These are phyloP conservation scores for Biscutella laevigata DNA, from an alignment of 441 rosid genomes.

Conservation along the genomic window DNA sequence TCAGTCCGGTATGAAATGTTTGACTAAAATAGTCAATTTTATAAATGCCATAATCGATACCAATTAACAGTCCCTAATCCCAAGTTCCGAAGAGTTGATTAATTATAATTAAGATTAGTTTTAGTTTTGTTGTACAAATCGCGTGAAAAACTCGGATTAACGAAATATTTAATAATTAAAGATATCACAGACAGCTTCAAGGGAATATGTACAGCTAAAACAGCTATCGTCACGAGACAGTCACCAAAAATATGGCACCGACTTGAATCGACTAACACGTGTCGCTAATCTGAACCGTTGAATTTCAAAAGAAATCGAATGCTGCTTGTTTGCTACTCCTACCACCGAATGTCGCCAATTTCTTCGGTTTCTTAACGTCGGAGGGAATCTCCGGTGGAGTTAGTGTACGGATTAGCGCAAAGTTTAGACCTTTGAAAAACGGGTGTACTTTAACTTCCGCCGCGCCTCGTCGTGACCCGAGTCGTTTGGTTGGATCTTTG, in stretches of 20 bases:
- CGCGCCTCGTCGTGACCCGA: slow-evolving; percentile 61
- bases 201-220: slow-evolving; percentile 27
- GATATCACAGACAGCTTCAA: slow-evolving; percentile 17
- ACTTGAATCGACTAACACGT: slow-evolving; percentile 27
- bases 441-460: slow-evolving; percentile 66
- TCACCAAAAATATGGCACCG: slow-evolving; percentile 37
- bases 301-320: slow-evolving; percentile 54
- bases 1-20: not conserved
- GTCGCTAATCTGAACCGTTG: slow-evolving; percentile 23
- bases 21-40: slow-evolving; percentile 10
- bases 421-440: slow-evolving; percentile 59
- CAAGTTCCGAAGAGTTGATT: slow-evolving; percentile 12
- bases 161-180: not conserved
- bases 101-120: not conserved
- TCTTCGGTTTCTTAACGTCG: slow-evolving; percentile 23
- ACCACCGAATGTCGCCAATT: slow-evolving; percentile 32
- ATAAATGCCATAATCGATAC: not conserved
- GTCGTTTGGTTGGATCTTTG: slow-evolving; percentile 46
- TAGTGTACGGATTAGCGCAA: slow-evolving; percentile 66
- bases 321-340: slow-evolving; percentile 35
- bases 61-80: not conserved
- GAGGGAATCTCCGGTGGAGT: slow-evolving; percentile 62
- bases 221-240: slow-evolving; percentile 30
- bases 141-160: slow-evolving; percentile 9
- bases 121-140: slow-evolving; percentile 1